phyloP scores from a whole-genome alignment of 306 rosid species.

The Herpetospermum pedunculosum region DNA sequence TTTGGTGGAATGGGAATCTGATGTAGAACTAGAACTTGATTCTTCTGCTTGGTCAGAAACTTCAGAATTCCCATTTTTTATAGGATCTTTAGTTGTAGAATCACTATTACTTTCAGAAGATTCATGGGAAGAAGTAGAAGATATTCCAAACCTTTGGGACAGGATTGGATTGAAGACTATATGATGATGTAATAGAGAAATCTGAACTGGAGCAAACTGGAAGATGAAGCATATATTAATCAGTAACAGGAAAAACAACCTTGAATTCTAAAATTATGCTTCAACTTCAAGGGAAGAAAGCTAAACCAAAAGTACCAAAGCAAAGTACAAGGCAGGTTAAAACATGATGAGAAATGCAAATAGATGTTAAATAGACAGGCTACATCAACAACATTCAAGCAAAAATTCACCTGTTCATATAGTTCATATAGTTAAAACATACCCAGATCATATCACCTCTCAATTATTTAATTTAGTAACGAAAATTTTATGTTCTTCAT shows the following conservation, averaged over 20 bases:
- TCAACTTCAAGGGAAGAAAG: background rate
- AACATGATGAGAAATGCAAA: background rate
- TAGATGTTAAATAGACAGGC: background rate
- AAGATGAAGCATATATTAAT: background rate
- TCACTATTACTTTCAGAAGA: conserved; percentile 22
- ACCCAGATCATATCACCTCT: background rate
- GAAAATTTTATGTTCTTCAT: background rate
- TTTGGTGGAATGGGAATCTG: background rate
- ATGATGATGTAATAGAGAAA: conserved; percentile 25
- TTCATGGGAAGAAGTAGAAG: conserved; percentile 52
- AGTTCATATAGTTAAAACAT: background rate
- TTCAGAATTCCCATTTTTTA: background rate
- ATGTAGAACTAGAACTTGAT: conserved; percentile 41
- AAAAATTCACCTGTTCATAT: background rate
- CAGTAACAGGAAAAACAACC: background rate
- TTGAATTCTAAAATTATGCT: background rate
- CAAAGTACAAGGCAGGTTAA: background rate
- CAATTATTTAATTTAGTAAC: background rate
- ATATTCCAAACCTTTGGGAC: conserved; percentile 30
- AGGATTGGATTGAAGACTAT: conserved; percentile 13
- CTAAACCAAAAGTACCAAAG: background rate
- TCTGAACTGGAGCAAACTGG: conserved; percentile 24
- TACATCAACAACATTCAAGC: background rate
- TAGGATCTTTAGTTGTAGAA: conserved; percentile 16
- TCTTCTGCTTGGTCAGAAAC: conserved; percentile 25